Base-by-base conservation (phyloP, 805 yeast genomes). In the Pichia insulana region DNA sequence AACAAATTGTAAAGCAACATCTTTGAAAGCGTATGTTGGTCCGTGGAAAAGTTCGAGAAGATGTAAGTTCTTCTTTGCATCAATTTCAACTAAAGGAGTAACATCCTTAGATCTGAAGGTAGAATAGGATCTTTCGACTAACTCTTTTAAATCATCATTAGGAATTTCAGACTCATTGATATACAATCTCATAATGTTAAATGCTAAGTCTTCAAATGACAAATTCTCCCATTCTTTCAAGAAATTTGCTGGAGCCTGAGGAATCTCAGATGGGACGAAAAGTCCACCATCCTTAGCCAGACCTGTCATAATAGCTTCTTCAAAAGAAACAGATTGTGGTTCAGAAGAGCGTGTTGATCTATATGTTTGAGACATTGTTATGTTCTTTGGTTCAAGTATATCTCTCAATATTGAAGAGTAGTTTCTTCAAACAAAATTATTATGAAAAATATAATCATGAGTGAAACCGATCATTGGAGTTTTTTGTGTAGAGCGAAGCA, bases 21-120 rank as follows among this genome's bases (percentile, higher is more conserved):
- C 99, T 65, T 92, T 92, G 73, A 92, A 92, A 13, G 99, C 99
- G 59, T 90, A 92, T 4, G 99, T 92, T 50, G 99, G 99, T 30
- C 99, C 99, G 60, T 92, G 99, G 79, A 92, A 92, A 46, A 92
- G 72, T 66, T 92, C 99, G 56, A 92, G 71, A 43, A 92, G 67
- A 59, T 85, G 82, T 47, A 90, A 67, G 45, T 77, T 73, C 20
- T 47, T 39, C 33, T 49, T 43, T 46, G 83, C 74, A 40, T 82
- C 70, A 20, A 64, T 54, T 33, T 64, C 63, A 28, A 70, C 75
- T 38, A 88, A 63, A 20, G 99, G 99, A 16, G 98, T 89, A 39
- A 92, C 86, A n/a, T 84, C 83, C 7, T 69, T 58, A n/a, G 82
- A 64, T 64, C 97, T 80, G 74, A 92, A 92, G 27, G 97, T 87